Base-by-base conservation (phyloP, 257 asterid genomes). In the Echium plantagineum region DNA sequence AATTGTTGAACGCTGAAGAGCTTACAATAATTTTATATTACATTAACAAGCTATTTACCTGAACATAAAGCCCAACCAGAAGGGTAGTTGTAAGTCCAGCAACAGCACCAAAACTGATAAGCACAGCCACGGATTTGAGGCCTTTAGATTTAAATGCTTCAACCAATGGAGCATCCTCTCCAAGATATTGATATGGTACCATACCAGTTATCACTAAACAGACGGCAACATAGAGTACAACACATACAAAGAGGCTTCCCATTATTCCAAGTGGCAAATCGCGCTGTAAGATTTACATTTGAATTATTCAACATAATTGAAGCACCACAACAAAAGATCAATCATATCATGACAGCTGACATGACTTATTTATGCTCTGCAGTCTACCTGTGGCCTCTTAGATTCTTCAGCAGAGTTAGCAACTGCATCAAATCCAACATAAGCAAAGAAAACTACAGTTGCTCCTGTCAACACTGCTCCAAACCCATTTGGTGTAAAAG, bases 401-500 rank as follows among this genome's bases (percentile, higher is more conserved):
- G 95, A 76, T 77, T 91, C 98, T 81, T 91, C 98, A 1, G 98
- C 98, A 70, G 98, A 88, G 73, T 88, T 91, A 65, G 98, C 98
- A 65, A 91, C 98, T 15, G 95, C 96, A 71, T 91, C 96, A 69
- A 91, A 91, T 66, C 97, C 98, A 63, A 88, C 97, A 67, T 91
- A 91, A 58, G 98, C 94, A 77, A 91, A 91, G 83, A 91, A 91
- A 66, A 84, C 97, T 51, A 91, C 90, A 17, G 97, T 88, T 68
- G 96, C 98, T 74, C 95, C 96, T 9, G 97, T 91, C 77, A 91
- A 58, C 68, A 91, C 67, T 55, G 86, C 63, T 69, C 78, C 74
- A 58, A 67, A 66, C 48, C 97, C 98, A 69, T 88, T 71, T 66
- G 98, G 98, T 58, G 85, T 86, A 67, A 88, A 91, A 9, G 98